A percentile compares a stretch with the other conserved stretches of the same genome.
phyloP scores from a whole-genome alignment of 768 basidiomycete species.

The Nidularia sp. region DNA sequence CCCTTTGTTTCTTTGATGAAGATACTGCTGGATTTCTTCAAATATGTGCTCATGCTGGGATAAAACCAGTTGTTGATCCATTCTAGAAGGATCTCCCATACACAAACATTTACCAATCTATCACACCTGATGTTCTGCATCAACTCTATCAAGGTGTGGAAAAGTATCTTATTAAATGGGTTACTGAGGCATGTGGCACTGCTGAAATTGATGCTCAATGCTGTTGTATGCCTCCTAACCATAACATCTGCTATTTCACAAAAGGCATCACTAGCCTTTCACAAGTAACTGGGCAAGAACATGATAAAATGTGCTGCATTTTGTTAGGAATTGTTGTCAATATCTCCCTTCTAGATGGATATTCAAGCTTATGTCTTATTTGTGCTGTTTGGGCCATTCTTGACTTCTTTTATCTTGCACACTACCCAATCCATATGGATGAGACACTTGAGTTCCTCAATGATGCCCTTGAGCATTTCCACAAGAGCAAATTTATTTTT shows the following conservation, averaged over 20 bases:
- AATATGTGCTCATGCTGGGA: too few relatives aligned
- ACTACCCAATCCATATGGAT: conserved; percentile 24
- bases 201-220: conserved; percentile 31
- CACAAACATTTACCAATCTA: too few relatives aligned
- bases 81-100: too few relatives aligned
- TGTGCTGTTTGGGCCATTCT: conserved; percentile 22
- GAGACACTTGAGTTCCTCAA: conserved; percentile 21
- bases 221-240: conserved; percentile 25
- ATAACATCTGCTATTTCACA: conserved; percentile 24
- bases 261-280: conserved; percentile 29
- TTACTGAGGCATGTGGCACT: conserved; percentile 8
- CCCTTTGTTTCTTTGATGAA: too few relatives aligned
- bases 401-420: conserved; percentile 34
- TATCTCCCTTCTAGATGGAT: conserved; percentile 8
- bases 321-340: conserved; percentile 23
- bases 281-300: conserved; percentile 27
- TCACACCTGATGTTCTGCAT: too few relatives aligned
- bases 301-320: conserved; percentile 23
- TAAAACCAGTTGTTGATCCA: too few relatives aligned
- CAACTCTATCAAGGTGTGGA: too few relatives aligned
- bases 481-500: conserved; percentile 30
- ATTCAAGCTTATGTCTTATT: conserved; percentile 9
- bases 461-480: conserved; percentile 24
- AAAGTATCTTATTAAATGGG: too few relatives aligned
- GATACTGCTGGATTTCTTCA: too few relatives aligned